Evolutionary conservation across 257 asterid genomes (phyloP).

Genomic region (Solanum lycopersicoides): DNA sequence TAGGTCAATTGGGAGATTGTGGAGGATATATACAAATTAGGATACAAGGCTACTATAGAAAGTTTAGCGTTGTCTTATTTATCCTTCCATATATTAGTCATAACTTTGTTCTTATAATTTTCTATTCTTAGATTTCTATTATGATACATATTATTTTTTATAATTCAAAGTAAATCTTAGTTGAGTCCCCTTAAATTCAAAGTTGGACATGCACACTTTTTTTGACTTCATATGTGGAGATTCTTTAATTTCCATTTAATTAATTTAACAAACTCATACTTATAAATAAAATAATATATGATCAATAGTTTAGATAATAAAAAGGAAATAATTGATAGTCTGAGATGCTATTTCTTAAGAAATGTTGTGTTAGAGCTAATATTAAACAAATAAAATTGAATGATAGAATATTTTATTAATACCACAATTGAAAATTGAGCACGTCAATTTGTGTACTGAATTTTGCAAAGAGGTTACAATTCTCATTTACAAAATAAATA

Average conservation of each 20-base stretch:
- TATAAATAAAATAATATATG: not conserved
- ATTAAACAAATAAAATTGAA: no score
- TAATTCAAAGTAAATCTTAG: not conserved
- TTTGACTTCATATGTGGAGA: not conserved
- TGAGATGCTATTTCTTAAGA: rapidly evolving
- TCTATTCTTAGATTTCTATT: not conserved
- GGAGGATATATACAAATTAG: not conserved
- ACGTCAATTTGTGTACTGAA: not conserved
- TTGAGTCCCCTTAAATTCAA: no score
- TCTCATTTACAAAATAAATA: not conserved
- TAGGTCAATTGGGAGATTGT: not conserved
- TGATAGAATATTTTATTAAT: no score
- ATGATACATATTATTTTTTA: not conserved
- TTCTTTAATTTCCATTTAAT: not conserved
- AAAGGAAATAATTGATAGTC: no score
- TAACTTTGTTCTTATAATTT: not conserved
- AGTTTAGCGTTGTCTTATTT: not conserved
- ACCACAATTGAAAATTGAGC: not conserved
- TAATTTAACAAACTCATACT: not conserved
- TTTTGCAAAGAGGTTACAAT: not conserved
- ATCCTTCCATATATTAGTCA: no score
- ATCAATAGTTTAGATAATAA: not conserved
- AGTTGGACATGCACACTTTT: not conserved
- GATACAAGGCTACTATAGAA: not conserved
- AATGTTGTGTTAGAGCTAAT: not conserved